Base-by-base conservation (phyloP, 2,329 filamentous ascomycete genomes). In the Metarhizium humberi region DNA sequence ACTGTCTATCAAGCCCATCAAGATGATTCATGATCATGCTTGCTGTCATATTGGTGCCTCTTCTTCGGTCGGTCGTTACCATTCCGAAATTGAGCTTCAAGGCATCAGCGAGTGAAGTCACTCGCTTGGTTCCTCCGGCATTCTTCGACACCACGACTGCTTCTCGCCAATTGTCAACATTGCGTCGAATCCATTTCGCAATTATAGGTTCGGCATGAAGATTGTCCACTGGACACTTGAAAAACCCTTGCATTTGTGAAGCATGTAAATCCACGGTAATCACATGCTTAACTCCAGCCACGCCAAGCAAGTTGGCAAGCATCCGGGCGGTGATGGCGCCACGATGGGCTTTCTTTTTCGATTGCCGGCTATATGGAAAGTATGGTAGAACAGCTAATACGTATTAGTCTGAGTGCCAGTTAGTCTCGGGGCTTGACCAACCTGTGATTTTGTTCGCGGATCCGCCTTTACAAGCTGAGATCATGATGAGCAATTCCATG, bases 231-330 rank as follows among this genome's bases (percentile, higher is more conserved):
- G 94, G 94, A 63, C 92, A 96, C 67, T 89, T 89, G 80, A 99
- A 99, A 76, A 99, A 99, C 56, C 94, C 94, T 74, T 99, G 94
- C 90, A 97, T 97, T 75, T 97, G 94, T n/a, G 88, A 91, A 53
- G 89, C 89, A 75, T 99, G 94, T 34, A 99, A 81, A 68, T 99
- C 94, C 67, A 99, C 88, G 16, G 94, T 99, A 65, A 99, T 92
- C 70, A 99, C 89, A 76, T 99, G 94, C 73, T 95, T 91, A 61
- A 99, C 91, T 54, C 94, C 94, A 52, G 94, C 94, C 56, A 99
- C 88, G 58, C 88, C 83, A 62, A 99, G 84, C 51, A 97, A 82
- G 70, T 99, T 99, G 58, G 94, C 92, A 53, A 99, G 82, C 91
- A 99, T 96, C 62, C 92, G 86, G 55, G 94, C 94, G 8, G 94